Conservation (phyloP, 345 rosid genomes). For the Erysimum cheiranthoides region DNA sequence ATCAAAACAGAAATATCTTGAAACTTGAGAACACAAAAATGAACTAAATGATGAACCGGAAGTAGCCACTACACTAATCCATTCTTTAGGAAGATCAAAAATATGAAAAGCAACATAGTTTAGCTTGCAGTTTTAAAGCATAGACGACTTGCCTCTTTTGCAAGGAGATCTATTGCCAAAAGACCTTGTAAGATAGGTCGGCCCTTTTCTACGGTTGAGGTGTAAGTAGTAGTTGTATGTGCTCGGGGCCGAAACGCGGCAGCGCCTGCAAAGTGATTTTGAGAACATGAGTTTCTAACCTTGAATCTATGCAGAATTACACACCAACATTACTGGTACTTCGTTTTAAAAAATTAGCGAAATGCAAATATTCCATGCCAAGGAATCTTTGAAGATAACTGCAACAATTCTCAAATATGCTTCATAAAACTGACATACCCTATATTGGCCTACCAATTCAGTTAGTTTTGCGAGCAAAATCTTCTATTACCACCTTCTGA, state of each 20-base stretch:
- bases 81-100: slow-evolving; percentile 19
- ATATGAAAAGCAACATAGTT: slow-evolving; percentile 24
- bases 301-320: slow-evolving; percentile 21
- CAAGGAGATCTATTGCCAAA: slow-evolving; percentile 91
- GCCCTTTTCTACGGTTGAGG: slow-evolving; percentile 83
- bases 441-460: slow-evolving; percentile 19
- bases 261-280: slow-evolving; percentile 68
- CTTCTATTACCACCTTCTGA: slow-evolving; percentile 24
- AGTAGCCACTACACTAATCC: slow-evolving; percentile 11
- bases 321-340: slow-evolving; percentile 16
- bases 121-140: slow-evolving; percentile 31
- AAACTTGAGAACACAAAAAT: slow-evolving; percentile 1
- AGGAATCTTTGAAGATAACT: slow-evolving; percentile 24
- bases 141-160: slow-evolving; percentile 80
- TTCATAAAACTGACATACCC: slow-evolving; percentile 21
- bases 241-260: slow-evolving; percentile 98
- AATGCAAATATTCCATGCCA: slow-evolving; percentile 28
- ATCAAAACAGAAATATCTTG: slow-evolving; percentile 29
- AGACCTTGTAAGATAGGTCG: slow-evolving; percentile 98
- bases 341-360: slow-evolving; percentile 14
- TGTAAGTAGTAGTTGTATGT: slow-evolving; percentile 64
- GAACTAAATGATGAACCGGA: slow-evolving; percentile 12
- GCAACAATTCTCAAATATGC: slow-evolving; percentile 22
- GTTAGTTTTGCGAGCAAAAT: slow-evolving; percentile 27
- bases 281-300: slow-evolving; percentile 28